These are phyloP conservation scores for Dryas integrifolia DNA, from an alignment of 331 rosid genomes.

Conservation along the genomic window DNA sequence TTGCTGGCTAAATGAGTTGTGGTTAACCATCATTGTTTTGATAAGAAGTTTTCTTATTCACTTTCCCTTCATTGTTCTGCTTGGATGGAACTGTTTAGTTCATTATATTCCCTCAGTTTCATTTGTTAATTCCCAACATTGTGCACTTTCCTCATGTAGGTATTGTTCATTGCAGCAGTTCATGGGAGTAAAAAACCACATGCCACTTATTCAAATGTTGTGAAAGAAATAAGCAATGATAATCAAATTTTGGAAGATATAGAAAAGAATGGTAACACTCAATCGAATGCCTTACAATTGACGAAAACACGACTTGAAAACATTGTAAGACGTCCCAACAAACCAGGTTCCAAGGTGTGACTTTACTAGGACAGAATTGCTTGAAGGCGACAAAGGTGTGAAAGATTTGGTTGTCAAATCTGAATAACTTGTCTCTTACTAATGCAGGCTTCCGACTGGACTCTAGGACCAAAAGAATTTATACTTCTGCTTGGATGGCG, in stretches of 20 bases:
- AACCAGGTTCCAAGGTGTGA: conserved; percentile 75
- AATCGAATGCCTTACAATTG: conserved; percentile 33
- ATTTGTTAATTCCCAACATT: conserved; percentile 10
- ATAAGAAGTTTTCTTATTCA: neutral
- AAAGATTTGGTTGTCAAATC: conserved; percentile 14
- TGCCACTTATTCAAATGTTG: conserved; percentile 28
- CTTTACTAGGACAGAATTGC: conserved; percentile 16
- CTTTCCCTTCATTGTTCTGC: neutral
- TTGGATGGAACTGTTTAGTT: neutral
- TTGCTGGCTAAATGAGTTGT: neutral
- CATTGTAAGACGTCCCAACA: conserved; percentile 58
- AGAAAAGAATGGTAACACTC: conserved; percentile 38
- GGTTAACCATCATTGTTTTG: neutral
- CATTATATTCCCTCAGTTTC: neutral
- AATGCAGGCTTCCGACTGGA: conserved; percentile 67
- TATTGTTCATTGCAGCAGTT: conserved; percentile 71
- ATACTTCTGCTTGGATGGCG: conserved; percentile 96
- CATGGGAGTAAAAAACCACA: conserved; percentile 34
- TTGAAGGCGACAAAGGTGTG: neutral
- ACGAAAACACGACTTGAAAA: conserved; percentile 50
- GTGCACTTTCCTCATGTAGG: conserved; percentile 47
- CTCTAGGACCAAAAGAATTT: conserved; percentile 75
- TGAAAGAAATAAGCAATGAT: conserved; percentile 38
- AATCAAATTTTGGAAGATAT: conserved; percentile 38
- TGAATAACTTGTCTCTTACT: conserved; percentile 4